Base-by-base conservation (phyloP, 805 yeast genomes). In the Maudiozyma turicensis region DNA sequence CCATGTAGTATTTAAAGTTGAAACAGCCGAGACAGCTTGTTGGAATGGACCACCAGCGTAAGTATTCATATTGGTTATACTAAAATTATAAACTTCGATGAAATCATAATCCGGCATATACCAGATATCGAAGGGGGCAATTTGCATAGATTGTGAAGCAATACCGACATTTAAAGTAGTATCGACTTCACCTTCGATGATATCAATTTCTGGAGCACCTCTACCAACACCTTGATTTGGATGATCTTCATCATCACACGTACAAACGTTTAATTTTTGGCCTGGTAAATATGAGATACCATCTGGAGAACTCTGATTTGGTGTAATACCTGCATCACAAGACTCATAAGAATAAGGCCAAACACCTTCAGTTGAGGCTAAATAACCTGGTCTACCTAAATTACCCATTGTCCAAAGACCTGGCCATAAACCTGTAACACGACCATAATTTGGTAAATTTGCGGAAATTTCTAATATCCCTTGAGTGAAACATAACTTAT, bases 61-160 rank as follows among this genome's bases (percentile, higher is more conserved):
- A 1, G 87, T 74, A 65, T 90, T 90, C 90, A 89, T 86, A 11
- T 82, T 64, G 1, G 96, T 85, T 43, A 84, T 70, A 0, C 84
- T 70, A 28, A 57, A 55, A 68, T 91, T 87, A 66, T 84, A 71
- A 52, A 91, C 71, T 61, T 82, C 90, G 48, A 89, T 65, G 60
- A 76, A 89, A 56, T 81, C 78, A 67, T 89, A 89, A 67, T 91
- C 95, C 3, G 96, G 96, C 61, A 77, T 75, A 63, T 86, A 91
- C 97, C 97, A 91, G 54, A 89, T 82, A 67, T 91, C 98, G 63
- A 80, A 80, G 9, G 98, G 98, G n/a, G 97, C 98, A 53, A 88
- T 70, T 72, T 91, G 97, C 62, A 84, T 68, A 4, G 97, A 88
- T 68, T 91, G 98, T 5, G 96, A 87, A 1, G 90, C 96, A 41